Base-by-base conservation (phyloP, 169 alveolate genomes). In the Sarcocystis neurona region DNA sequence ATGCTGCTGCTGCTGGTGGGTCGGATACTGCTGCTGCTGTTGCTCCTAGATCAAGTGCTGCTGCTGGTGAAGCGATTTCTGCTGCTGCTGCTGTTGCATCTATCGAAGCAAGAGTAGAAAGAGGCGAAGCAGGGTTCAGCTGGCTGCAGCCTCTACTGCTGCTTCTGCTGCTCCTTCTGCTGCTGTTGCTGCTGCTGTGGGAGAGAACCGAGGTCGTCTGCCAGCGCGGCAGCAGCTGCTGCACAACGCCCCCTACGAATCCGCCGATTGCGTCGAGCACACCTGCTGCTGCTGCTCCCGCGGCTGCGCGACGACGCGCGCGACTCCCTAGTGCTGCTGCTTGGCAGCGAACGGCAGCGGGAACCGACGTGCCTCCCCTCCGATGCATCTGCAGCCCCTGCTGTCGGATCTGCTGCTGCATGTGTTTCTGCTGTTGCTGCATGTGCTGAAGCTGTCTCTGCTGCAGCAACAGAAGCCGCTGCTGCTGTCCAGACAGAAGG, bases 261-360 rank as follows among this genome's bases (percentile, higher is more conserved):
- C 82, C 82, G 6, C 82, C 82, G 0, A 72, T 37, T 6, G 82
- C 82, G 30, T 39, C 82, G 27, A 72, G 43, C 30, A 72, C 56
- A 1, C 39, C 58, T 12, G 82, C 50, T 15, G 30, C 66, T 53
- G 30, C 23, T 53, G 66, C 12, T 53, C n/a, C n/a, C n/a, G n/a
- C n/a, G n/a, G n/a, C n/a, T n/a, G n/a, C n/a, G n/a, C n/a, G n/a
- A n/a, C n/a, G n/a, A n/a, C n/a, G n/a, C n/a, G n/a, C n/a, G n/a
- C n/a, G n/a, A n/a, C n/a, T n/a, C n/a, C n/a, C n/a, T n/a, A n/a
- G n/a, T n/a, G n/a, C n/a, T n/a, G n/a, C n/a, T n/a, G n/a, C n/a
- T n/a, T n/a, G n/a, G n/a, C n/a, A n/a, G 60, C 60, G 60, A 48
- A 6, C 6, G 60, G 60, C 60, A 15, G 60, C 60, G 60, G 6